A percentile compares a stretch with the other conserved stretches of the same genome.
These are phyloP conservation scores for Zygoascus bituminiphila DNA, from an alignment of 805 yeast genomes.

Conservation along the genomic window DNA sequence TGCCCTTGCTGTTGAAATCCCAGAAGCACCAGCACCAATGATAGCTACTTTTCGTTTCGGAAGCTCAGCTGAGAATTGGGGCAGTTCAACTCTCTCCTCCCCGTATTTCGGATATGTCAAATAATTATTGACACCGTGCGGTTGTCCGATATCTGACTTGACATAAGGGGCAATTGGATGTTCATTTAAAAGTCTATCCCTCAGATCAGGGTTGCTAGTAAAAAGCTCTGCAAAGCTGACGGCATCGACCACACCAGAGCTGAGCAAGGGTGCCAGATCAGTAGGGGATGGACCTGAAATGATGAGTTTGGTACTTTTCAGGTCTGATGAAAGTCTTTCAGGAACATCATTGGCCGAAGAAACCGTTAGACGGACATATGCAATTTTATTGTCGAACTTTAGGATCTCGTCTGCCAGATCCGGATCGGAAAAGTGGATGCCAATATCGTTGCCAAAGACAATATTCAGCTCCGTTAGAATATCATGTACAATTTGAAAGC, in stretches of 20 bases:
- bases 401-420: neutral
- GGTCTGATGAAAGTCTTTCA: neutral
- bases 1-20: constrained; percentile 2
- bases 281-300: neutral
- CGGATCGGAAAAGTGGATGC: neutral
- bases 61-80: neutral
- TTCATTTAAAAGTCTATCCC: neutral
- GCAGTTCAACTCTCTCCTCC: neutral
- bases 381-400: neutral
- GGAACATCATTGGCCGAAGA: neutral
- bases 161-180: neutral
- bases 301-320: neutral
- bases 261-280: neutral
- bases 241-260: neutral
- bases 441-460: neutral
- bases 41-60: constrained; percentile 1
- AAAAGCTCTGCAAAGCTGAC: neutral
- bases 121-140: neutral
- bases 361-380: neutral
- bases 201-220: constrained; percentile 1
- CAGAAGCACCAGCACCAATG: constrained; percentile 6
- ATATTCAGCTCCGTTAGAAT: neutral
- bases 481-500: neutral
- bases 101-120: constrained; percentile 5
- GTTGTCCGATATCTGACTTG: neutral